Percentiles rank a stretch among this genome's conserved stretches.
These are phyloP conservation scores for Maudiozyma saulgeensis DNA, from an alignment of 805 yeast species.

Conservation along the genomic window DNA sequence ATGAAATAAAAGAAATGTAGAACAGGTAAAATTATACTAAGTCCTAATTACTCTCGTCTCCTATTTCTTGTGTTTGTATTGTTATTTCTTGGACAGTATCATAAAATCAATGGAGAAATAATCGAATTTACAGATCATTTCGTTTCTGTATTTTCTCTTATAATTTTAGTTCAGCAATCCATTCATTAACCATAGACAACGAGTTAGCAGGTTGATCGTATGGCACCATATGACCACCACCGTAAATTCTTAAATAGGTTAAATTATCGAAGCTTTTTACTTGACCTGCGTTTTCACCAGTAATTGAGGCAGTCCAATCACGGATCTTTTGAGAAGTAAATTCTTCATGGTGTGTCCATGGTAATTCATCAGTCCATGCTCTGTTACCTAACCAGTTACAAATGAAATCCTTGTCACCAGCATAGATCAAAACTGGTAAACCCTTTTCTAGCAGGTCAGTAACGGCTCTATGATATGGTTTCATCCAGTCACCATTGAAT, in stretches of 20 bases:
- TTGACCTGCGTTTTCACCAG: slow-evolving; percentile 52
- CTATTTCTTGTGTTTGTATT: too few relatives aligned
- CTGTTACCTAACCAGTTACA: slow-evolving; percentile 95
- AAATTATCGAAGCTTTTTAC: slow-evolving; percentile 58
- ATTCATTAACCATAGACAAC: slow-evolving; percentile 73
- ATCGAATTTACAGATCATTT: too few relatives aligned
- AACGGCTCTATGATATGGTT: slow-evolving; percentile 75
- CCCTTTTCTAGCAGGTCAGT: slow-evolving; percentile 59
- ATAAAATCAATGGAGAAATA: too few relatives aligned
- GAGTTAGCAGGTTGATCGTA: slow-evolving; percentile 75
- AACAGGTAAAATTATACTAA: too few relatives aligned
- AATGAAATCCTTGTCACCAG: slow-evolving; percentile 93
- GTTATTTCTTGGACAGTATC: too few relatives aligned
- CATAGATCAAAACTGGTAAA: slow-evolving; percentile 79
- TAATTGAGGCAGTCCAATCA: slow-evolving; percentile 36
- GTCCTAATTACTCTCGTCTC: too few relatives aligned
- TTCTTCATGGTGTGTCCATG: slow-evolving; percentile 51
- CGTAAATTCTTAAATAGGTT: slow-evolving; percentile 75
- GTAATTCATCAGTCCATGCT: slow-evolving; percentile 71
- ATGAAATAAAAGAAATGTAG: too few relatives aligned
- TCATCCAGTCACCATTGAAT: slow-evolving; percentile 86
- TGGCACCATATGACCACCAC: slow-evolving; percentile 96
- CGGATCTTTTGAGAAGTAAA: slow-evolving; percentile 39
- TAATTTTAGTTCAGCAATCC: slow-evolving; percentile 62
- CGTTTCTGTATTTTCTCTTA: not conserved